Evolutionary conservation across 2,329 filamentous ascomycete species (phyloP).

Genomic region (Fusarium pseudonygamai): DNA sequence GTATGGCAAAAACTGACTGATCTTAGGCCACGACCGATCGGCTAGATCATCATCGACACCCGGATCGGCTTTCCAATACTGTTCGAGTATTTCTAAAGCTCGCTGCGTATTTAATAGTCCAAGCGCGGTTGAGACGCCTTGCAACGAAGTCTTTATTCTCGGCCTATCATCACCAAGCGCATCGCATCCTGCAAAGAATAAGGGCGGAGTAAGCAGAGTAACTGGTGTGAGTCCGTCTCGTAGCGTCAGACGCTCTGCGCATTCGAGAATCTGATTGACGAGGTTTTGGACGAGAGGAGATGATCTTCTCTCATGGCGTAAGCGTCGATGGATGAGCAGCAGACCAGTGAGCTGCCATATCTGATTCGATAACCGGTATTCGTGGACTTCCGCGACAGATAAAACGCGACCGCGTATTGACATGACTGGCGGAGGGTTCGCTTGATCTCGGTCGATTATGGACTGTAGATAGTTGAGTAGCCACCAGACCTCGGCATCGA

Average conservation of each 20-base stretch:
- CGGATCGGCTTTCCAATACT: constrained; percentile 15
- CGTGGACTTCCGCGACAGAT: constrained; percentile 17
- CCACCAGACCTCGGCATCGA: constrained; percentile 16
- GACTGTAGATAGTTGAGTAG: constrained; percentile 15
- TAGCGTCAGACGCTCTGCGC: constrained; percentile 20
- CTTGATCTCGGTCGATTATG: constrained; percentile 22
- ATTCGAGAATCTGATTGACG: constrained; percentile 4
- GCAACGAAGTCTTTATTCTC: constrained; percentile 19
- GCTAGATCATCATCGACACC: constrained; percentile 23
- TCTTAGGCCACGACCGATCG: constrained; percentile 15
- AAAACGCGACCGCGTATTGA: constrained; percentile 14
- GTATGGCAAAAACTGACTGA: constrained; percentile 26
- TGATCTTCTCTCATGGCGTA: constrained; percentile 12
- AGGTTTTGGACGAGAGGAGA: constrained; percentile 14
- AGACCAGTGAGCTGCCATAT: constrained; percentile 30
- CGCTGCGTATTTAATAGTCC: constrained; percentile 22
- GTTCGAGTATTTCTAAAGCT: constrained; percentile 26
- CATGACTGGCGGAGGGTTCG: constrained; percentile 19
- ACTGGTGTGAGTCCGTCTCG: constrained; percentile 27
- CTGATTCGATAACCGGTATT: constrained; percentile 30
- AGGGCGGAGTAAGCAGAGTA: constrained; percentile 21
- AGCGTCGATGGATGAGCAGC: constrained; percentile 26
- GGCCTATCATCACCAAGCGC: constrained; percentile 17
- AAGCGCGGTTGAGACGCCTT: constrained; percentile 21
- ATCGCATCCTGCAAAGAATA: constrained; percentile 30